Percentiles rank a stretch among this genome's conserved stretches.
These are phyloP conservation scores for Cadophora sp. DNA, from an alignment of 2,329 filamentous ascomycete genomes.

Conservation along the genomic window DNA sequence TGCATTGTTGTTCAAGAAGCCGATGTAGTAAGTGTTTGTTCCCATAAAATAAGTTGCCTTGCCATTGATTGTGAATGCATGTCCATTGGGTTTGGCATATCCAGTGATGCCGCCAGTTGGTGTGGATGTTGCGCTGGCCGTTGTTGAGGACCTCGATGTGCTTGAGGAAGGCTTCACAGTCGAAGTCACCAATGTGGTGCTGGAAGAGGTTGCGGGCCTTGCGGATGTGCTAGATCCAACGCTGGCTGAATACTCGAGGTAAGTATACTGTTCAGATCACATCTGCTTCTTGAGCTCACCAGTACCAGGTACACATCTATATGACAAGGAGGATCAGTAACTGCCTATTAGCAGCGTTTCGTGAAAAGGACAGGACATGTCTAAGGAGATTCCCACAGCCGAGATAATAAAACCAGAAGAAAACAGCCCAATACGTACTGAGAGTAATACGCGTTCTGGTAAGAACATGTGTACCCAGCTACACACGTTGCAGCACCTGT, in stretches of 20 bases:
- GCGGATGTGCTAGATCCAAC: conserved; percentile 26
- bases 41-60: conserved; percentile 57
- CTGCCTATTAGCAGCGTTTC: too few relatives aligned
- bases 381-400: too few relatives aligned
- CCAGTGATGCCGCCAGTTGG: conserved; percentile 27
- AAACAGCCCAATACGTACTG: too few relatives aligned
- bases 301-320: conserved; percentile 41
- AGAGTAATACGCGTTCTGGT: conserved; percentile 40
- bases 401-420: too few relatives aligned
- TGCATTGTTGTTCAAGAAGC: conserved; percentile 57
- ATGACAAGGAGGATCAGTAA: too few relatives aligned
- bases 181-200: not conserved
- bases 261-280: not conserved
- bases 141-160: conserved; percentile 18
- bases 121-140: conserved; percentile 15
- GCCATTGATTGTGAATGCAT: conserved; percentile 51
- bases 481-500: conserved; percentile 39
- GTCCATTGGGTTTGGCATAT: conserved; percentile 39
- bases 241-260: not conserved
- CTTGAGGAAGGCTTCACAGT: conserved; percentile 4
- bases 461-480: conserved; percentile 34
- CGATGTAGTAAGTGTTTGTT: conserved; percentile 61
- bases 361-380: too few relatives aligned
- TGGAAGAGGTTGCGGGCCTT: conserved; percentile 11
- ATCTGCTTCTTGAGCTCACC: not conserved